Base-by-base conservation (phyloP, 225 moss, liverwort and hornwort species). In the Asterella californica region DNA sequence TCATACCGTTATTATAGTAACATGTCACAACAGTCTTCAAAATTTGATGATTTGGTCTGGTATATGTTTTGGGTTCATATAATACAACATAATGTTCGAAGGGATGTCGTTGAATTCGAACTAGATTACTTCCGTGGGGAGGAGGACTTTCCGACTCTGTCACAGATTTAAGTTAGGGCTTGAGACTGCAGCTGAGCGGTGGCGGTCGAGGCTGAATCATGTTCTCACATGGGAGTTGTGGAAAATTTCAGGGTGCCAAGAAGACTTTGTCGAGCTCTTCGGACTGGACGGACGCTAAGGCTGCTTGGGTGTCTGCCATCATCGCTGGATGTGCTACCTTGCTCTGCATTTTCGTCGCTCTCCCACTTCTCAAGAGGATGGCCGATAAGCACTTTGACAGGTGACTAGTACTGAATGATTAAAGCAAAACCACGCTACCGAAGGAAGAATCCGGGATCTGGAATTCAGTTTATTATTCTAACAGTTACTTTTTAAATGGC, bases 251-350 rank as follows among this genome's bases (percentile, higher is more conserved):
- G 86, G 92, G 92, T 12, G 90, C 91, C 0, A 93, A 88, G 87
- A 93, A 90, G 79, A 11, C 87, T 14, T 36, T 84, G 2, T 24
- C 76, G 2, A 42, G 33, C 19, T n/a, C 33, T 11, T 61, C 78
- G 17, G 4, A 85, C 78, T 93, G 92, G 92, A 11, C 91, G 11
- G 80, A 91, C 70, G 42, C 3, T 25, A 93, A 93, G 83, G 78
- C 92, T 4, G 90, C 88, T 14, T 91, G 90, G 92, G 74, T 93
- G 15, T 77, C 92, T 18, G 4, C 53, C 24, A 75, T 86, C 57
- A 15, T 88, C 15, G 88, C 91, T 18, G 24, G 0, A 0, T 87
- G 90, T 33, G 2, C 86, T 6, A 59, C 88, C 70, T 0, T 49
- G 33, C 53, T 91, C 11, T 83, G 84, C 36, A 84, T 82, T 6